Evolutionary conservation across 225 moss, liverwort and hornwort species (phyloP), one percentile per base, ranked within the genome.

Genomic region (Physcomitrellopsis africana): DNA sequence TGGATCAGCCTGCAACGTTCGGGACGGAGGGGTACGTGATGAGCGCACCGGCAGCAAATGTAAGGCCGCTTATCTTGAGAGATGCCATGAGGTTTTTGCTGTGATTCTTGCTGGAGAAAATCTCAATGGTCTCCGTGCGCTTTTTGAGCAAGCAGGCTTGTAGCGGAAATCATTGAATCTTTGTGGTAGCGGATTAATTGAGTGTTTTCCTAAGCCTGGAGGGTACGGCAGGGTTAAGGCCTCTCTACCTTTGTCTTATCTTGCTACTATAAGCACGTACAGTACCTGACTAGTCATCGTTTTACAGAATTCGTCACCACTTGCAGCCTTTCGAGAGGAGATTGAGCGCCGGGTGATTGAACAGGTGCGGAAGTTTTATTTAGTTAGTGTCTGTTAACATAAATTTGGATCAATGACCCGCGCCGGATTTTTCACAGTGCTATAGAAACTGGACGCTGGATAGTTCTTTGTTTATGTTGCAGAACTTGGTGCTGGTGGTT

Each of bases 261-360:
- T 51, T 48, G 26, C 49, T 51, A 49, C 46, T 22, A 16, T 20
- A 0, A 51, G 18, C 10, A 53, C 16, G 24, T 26, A 15, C 16
- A 22, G 17, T 77, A 18, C 60, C 23, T 79, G 51, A 82, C 18
- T 12, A 19, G 59, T 8, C 19, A 10, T 42, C 55, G 24, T 72
- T 47, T 17, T 82, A 78, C 93, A 96, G 92, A 90, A 86, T 56
- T 85, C 82, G 49, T 88, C 92, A 46, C 87, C 87, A 42, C 77
- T 93, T 62, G 86, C 89, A n/a, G 84, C 83, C 41, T 93, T 93
- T 69, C 86, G 87, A 62, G 86, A 73, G 80, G 93, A 93, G 72
- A 89, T 93, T 76, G 96, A 93, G 80, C 85, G 82, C 65, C 92
- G 92, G 1, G 93, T 93, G 22, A 87, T 93, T 67, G 79, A 93